A percentile compares a stretch with the other conserved stretches of the same genome.
Conservation (phyloP, 2,329 filamentous ascomycete genomes). For the Chrysoporthe deuterocubensis region DNA sequence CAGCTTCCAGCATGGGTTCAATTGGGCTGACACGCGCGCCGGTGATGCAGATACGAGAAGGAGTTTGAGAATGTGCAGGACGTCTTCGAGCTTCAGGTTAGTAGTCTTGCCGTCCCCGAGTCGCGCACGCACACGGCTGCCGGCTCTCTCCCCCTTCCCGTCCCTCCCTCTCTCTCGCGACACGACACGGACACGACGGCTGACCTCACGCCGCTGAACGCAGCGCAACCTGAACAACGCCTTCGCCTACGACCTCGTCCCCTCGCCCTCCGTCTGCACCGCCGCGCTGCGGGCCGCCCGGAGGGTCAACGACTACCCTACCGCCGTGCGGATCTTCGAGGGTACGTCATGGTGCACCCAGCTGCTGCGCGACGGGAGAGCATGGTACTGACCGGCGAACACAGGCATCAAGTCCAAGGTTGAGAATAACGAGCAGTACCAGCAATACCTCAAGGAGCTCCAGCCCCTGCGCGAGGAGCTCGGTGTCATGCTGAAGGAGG, state of each 20-base stretch:
- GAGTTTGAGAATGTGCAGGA: slow-evolving; percentile 97
- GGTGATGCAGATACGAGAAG: slow-evolving; percentile 85
- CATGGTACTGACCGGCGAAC: slow-evolving; percentile 1
- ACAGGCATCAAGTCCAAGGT: slow-evolving; percentile 98
- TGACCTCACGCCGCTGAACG: slow-evolving; percentile 24
- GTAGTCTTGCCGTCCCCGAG: slow-evolving; percentile 36
- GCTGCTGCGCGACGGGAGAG: not conserved
- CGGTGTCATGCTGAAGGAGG: slow-evolving; percentile 88
- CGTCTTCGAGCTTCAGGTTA: slow-evolving; percentile 99
- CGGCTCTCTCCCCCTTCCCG: not conserved
- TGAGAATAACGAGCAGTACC: slow-evolving; percentile 96
- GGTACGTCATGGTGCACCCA: slow-evolving; percentile 56
- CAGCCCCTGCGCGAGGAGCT: slow-evolving; percentile 92
- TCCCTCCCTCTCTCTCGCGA: too few relatives aligned
- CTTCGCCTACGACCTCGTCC: slow-evolving; percentile 99
- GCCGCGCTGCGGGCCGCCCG: slow-evolving; percentile 92
- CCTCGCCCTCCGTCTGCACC: slow-evolving; percentile 85
- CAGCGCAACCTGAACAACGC: slow-evolving; percentile 95
- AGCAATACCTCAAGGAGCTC: slow-evolving; percentile 93
- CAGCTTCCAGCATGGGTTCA: slow-evolving; percentile 31
- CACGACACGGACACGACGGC: slow-evolving; percentile 20
- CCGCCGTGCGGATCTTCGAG: slow-evolving; percentile 97
- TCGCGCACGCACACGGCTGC: not conserved
- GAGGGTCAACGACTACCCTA: slow-evolving; percentile 98
- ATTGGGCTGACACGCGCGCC: slow-evolving; percentile 43